These are phyloP conservation scores for Myxozyma sirexii DNA, from an alignment of 805 yeast species.

Conservation along the genomic window DNA sequence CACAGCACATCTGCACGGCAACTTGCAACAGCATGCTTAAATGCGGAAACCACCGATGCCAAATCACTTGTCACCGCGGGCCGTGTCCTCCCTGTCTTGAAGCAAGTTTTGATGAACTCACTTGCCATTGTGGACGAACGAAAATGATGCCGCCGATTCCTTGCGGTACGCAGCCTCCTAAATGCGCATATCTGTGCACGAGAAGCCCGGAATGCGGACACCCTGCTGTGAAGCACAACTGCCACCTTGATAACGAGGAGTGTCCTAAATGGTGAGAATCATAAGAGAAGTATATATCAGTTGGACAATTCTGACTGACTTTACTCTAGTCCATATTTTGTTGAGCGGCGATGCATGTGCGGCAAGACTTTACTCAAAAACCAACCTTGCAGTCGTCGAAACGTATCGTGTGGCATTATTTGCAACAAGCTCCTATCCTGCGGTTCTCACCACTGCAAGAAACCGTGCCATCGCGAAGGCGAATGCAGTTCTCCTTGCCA, in stretches of 20 bases:
- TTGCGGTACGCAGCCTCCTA: constrained; percentile 41
- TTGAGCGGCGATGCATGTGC: constrained; percentile 63
- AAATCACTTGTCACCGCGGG: constrained; percentile 40
- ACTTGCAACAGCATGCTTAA: constrained; percentile 38
- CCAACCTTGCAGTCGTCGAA: constrained; percentile 67
- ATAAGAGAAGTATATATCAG: not conserved
- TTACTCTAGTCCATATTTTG: constrained; percentile 52
- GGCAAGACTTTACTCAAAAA: constrained; percentile 59
- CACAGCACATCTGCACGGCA: constrained; percentile 39
- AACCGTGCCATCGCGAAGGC: constrained; percentile 60
- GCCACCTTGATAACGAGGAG: constrained; percentile 64
- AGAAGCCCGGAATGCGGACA: constrained; percentile 41
- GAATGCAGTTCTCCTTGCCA: constrained; percentile 65
- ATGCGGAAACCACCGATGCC: constrained; percentile 41
- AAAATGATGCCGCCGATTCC: constrained; percentile 41
- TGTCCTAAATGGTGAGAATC: constrained; percentile 68
- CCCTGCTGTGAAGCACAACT: constrained; percentile 54
- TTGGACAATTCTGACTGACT: not conserved
- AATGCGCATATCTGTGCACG: constrained; percentile 37
- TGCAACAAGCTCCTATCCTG: constrained; percentile 57
- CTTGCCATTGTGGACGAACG: constrained; percentile 42
- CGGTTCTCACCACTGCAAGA: constrained; percentile 57
- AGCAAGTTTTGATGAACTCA: constrained; percentile 39
- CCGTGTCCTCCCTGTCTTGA: constrained; percentile 41
- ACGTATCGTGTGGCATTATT: constrained; percentile 66